Base-by-base conservation (phyloP, 2,329 filamentous ascomycete genomes). In the Penicillium brevicompactum region DNA sequence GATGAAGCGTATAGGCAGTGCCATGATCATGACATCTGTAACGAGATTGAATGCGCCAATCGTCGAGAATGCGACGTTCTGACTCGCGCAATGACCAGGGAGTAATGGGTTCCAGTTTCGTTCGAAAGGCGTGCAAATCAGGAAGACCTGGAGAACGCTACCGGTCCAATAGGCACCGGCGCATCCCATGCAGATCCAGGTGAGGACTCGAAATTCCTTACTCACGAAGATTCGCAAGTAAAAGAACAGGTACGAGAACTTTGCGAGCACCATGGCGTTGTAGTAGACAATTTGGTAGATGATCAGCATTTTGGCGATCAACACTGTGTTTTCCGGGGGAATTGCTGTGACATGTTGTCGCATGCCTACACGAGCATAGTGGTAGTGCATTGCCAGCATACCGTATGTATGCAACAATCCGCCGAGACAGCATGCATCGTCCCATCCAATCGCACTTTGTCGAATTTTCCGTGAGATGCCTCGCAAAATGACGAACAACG, bases 201-300 rank as follows among this genome's bases (percentile, higher is more conserved):
- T 66, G 7, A 65, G 62, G 24, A 71, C 59, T 9, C 70, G 67
- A 32, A 71, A 66, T 11, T 66, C 68, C 37, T 60, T 63, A 2
- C 67, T 70, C 18, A 72, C 56, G 46, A 72, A 64, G 16, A 71
- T 63, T 14, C 67, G 68, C 10, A 67, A 57, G 48, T 70, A 72
- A 44, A 68, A 68, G 31, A 70, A 59, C 30, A 72, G 66, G 44
- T 71, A 66, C 22, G 67, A 63, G 22, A 70, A 51, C 5, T 70
- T 65, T 27, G 68, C 67, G 9, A 65, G 34, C 11, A 68, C 59
- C 56, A 71, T 71, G 27, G 67, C 61, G 49, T 67, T 53, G 11
- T 65, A 66, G 37, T 70, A 71, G 22, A 71, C 42, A 27, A 62
- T 53, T 51, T 71, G 67, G 27, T 62, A 62, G 34, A 57, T 40